Percentiles rank a stretch among this genome's conserved stretches.
Evolutionary conservation across 2,329 filamentous ascomycete species (phyloP).

Genomic region (Colletotrichum musae): DNA sequence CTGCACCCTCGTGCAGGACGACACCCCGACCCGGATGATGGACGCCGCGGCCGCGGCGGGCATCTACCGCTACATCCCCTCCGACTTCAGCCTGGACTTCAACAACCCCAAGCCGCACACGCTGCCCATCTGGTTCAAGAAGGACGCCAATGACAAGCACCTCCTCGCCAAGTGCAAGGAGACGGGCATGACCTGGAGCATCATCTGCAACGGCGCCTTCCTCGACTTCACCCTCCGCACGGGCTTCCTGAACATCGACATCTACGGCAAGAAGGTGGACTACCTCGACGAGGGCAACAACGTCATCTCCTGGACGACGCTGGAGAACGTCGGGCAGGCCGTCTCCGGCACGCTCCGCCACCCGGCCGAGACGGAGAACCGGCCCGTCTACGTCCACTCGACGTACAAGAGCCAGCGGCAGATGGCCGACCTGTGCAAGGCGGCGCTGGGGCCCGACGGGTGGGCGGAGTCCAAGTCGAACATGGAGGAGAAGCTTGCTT

Average conservation of each 20-base stretch:
- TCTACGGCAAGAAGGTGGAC: conserved; percentile 42
- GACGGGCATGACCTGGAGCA: conserved; percentile 46
- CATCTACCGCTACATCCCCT: conserved; percentile 73
- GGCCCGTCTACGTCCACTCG: conserved; percentile 44
- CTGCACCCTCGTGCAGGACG: conserved; percentile 48
- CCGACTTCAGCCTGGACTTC: conserved; percentile 65
- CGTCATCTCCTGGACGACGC: conserved; percentile 43
- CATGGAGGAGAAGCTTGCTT: conserved; percentile 36
- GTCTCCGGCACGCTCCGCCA: conserved; percentile 45
- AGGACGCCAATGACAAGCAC: conserved; percentile 35
- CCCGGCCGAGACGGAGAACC: conserved; percentile 48
- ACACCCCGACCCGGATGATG: conserved; percentile 61
- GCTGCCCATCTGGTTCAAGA: conserved; percentile 43
- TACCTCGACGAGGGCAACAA: conserved; percentile 46
- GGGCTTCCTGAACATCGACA: conserved; percentile 44
- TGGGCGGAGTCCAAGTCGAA: conserved; percentile 41
- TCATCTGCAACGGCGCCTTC: conserved; percentile 48
- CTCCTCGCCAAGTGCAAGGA: conserved; percentile 22
- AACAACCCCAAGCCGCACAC: conserved; percentile 38
- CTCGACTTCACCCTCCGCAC: conserved; percentile 46
- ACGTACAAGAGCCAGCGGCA: conserved; percentile 43
- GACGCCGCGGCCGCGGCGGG: conserved; percentile 72
- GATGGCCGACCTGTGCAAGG: conserved; percentile 42
- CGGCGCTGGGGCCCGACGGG: conserved; percentile 36
- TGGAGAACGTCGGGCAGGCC: conserved; percentile 45